These are phyloP conservation scores for Yamadazyma mexicana DNA, from an alignment of 1,139 yeast species.

Conservation along the genomic window DNA sequence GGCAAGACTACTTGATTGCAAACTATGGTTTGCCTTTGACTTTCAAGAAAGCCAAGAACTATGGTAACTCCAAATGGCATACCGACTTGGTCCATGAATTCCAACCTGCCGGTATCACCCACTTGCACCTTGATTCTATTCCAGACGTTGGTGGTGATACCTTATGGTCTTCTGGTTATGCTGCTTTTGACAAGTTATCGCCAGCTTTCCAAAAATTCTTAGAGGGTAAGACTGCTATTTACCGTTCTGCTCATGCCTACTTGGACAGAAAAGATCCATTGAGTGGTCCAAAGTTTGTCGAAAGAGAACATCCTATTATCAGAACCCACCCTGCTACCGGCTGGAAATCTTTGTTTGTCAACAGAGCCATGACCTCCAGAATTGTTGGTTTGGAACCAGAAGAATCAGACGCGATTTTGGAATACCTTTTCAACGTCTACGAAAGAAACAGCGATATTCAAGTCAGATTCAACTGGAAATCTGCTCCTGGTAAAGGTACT, in stretches of 20 bases:
- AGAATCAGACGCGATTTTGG: slow-evolving; percentile 32
- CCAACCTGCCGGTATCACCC: slow-evolving; percentile 42
- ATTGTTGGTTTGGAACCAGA: slow-evolving; percentile 24
- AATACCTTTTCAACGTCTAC: slow-evolving; percentile 31
- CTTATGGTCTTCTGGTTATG: slow-evolving; percentile 37
- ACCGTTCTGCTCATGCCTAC: slow-evolving; percentile 36
- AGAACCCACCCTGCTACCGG: slow-evolving; percentile 48
- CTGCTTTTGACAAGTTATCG: slow-evolving; percentile 39
- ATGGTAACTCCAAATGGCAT: slow-evolving; percentile 39
- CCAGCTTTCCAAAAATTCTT: slow-evolving; percentile 36
- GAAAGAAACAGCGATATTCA: slow-evolving; percentile 45
- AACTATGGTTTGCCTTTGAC: slow-evolving; percentile 22
- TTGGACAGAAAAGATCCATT: slow-evolving; percentile 33
- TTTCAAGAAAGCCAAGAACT: slow-evolving; percentile 27
- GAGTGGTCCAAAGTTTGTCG: slow-evolving; percentile 33
- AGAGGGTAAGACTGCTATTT: slow-evolving; percentile 40
- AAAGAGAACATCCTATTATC: slow-evolving; percentile 40
- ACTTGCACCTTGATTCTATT: slow-evolving; percentile 35
- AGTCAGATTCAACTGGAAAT: slow-evolving; percentile 56
- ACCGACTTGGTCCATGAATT: slow-evolving; percentile 38
- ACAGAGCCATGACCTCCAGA: slow-evolving; percentile 19
- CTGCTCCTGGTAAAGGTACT: slow-evolving; percentile 48
- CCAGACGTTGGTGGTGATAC: slow-evolving; percentile 41
- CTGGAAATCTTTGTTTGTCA: slow-evolving; percentile 40
- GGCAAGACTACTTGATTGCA: slow-evolving; percentile 46